Percentiles rank a stretch among this genome's conserved stretches.
Conservation (phyloP, 768 basidiomycete genomes). For the Pulveroboletus sp. region DNA sequence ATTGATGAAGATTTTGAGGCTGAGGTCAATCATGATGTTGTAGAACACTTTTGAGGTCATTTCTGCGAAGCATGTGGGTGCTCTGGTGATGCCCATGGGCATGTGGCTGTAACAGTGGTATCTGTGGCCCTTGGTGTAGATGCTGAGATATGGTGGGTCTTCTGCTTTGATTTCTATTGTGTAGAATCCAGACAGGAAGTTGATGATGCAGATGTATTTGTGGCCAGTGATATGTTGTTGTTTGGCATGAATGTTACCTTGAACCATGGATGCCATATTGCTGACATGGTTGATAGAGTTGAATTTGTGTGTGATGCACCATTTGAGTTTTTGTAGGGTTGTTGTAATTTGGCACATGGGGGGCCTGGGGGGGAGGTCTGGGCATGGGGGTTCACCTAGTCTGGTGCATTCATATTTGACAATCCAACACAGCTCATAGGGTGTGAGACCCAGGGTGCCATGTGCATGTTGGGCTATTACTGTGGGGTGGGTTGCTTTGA, state of each 20-base stretch:
- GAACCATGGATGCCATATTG: slow-evolving; percentile 16
- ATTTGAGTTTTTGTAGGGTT: neutral
- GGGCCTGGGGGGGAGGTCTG: neutral
- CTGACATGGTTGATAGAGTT: slow-evolving; percentile 25
- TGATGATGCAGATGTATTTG: slow-evolving; percentile 14
- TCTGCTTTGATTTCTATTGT: slow-evolving; percentile 14
- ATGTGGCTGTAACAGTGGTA: slow-evolving; percentile 34
- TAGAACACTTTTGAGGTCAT: neutral
- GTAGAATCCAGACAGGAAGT: slow-evolving; percentile 27
- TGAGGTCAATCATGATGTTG: neutral
- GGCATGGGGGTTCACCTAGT: neutral
- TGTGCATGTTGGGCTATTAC: neutral
- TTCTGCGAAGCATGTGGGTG: slow-evolving; percentile 20
- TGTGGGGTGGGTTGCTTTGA: neutral
- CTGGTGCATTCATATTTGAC: neutral
- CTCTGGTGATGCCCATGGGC: slow-evolving; percentile 41
- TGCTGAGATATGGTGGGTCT: slow-evolving; percentile 27
- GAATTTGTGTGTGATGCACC: slow-evolving; percentile 5
- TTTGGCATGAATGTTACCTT: slow-evolving; percentile 38
- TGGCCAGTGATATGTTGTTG: slow-evolving; percentile 31
- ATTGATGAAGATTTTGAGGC: neutral
- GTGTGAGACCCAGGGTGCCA: neutral
- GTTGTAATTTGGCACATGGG: too few species aligned
- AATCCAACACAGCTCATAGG: neutral
- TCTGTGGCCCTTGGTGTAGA: slow-evolving; percentile 38